Conservation (phyloP, 1,284 basidiomycete genomes). For the Acaromyces ingoldii region DNA sequence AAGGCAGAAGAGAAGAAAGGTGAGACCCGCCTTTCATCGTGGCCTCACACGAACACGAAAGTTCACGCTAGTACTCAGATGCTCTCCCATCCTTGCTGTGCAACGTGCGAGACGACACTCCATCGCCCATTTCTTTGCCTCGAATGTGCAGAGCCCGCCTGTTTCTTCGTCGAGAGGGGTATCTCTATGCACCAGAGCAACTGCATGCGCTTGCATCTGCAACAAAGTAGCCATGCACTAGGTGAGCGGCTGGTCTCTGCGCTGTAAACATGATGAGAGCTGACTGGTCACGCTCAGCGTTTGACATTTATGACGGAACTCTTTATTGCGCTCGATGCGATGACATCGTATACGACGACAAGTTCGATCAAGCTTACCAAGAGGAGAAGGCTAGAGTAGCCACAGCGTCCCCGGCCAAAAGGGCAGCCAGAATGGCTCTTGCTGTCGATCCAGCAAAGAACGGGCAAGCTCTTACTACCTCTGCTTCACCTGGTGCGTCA, state of each 20-base stretch:
- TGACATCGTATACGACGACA: slow-evolving; percentile 39
- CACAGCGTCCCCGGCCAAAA: neutral
- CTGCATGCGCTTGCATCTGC: slow-evolving; percentile 14
- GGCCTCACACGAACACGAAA: neutral
- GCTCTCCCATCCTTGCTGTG: slow-evolving; percentile 43
- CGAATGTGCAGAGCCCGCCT: slow-evolving; percentile 37
- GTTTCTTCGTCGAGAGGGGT: slow-evolving; percentile 25
- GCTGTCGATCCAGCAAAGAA: neutral
- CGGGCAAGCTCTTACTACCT: too few species aligned
- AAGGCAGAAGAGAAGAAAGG: too few species aligned
- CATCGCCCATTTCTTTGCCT: slow-evolving; percentile 47
- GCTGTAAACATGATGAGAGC: neutral
- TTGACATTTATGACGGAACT: slow-evolving; percentile 42
- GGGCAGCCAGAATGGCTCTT: neutral
- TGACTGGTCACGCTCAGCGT: slow-evolving; percentile 14
- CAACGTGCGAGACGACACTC: slow-evolving; percentile 29
- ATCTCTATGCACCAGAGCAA: neutral
- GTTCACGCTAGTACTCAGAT: slow-evolving; percentile 6
- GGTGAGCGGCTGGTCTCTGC: slow-evolving; percentile 7
- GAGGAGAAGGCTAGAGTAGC: slow-evolving; percentile 17
- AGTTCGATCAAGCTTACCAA: slow-evolving; percentile 27
- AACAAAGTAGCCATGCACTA: slow-evolving; percentile 10
- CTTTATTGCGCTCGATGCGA: slow-evolving; percentile 43
- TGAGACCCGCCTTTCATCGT: neutral
- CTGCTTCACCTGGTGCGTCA: too few species aligned